Evolutionary conservation across 495 filamentous ascomycete genomes (phyloP).

Genomic region (Cetradonia linearis): DNA sequence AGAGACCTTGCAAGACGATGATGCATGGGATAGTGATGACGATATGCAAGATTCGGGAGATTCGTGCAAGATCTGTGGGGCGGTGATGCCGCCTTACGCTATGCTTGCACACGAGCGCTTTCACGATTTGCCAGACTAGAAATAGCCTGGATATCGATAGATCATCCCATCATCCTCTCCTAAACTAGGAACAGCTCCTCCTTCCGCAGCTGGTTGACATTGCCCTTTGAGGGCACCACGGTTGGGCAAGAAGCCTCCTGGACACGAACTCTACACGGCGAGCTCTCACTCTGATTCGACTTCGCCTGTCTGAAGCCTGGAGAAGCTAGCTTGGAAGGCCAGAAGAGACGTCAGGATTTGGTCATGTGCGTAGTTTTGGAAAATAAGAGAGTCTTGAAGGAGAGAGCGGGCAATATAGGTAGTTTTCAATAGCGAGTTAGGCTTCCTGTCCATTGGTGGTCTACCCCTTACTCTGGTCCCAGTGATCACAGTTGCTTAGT

Average conservation of each 20-base stretch:
- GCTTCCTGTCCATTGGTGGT: background rate
- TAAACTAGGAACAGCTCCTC: background rate
- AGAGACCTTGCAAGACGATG: conserved; percentile 25
- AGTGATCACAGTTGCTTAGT: background rate
- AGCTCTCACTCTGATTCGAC: background rate
- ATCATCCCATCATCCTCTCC: background rate
- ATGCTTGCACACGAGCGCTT: conserved; percentile 61
- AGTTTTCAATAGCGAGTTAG: background rate
- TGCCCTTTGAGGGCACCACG: background rate
- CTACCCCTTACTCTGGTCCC: background rate
- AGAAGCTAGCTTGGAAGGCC: background rate
- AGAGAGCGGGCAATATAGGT: background rate
- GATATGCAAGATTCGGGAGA: conserved; percentile 31
- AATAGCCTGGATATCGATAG: background rate
- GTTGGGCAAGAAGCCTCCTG: background rate
- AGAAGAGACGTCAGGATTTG: background rate
- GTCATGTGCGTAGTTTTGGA: background rate
- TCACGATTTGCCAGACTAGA: conserved; percentile 33
- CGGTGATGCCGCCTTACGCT: conserved; percentile 60
- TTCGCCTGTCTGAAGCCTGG: background rate
- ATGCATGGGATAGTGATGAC: conserved; percentile 39
- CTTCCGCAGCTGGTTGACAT: background rate
- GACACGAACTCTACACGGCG: background rate
- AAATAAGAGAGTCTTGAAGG: background rate
- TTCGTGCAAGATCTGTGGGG: conserved; percentile 50